Conservation (phyloP, 1,139 yeast genomes). For the Magnusiomyces clavatus region DNA sequence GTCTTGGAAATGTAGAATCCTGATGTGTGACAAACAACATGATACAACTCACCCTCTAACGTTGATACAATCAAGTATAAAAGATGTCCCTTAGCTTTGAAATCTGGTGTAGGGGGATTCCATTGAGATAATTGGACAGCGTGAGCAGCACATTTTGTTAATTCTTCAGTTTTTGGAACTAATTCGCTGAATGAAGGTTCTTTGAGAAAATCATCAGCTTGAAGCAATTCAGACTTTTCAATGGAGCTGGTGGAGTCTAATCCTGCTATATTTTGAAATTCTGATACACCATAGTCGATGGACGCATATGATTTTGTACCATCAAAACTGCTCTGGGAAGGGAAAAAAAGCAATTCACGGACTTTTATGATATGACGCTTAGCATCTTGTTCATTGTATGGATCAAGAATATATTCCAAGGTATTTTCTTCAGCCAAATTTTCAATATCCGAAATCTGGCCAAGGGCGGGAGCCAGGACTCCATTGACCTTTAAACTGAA, state of each 20-base stretch:
- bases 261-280: conserved; percentile 30
- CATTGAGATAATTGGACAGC: conserved; percentile 55
- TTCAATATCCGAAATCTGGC: conserved; percentile 25
- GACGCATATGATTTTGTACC: conserved; percentile 23
- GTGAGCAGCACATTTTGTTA: conserved; percentile 8
- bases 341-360: conserved; percentile 42
- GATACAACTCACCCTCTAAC: conserved; percentile 69
- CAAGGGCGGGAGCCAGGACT: conserved; percentile 28
- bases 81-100: conserved; percentile 66
- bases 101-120: conserved; percentile 72
- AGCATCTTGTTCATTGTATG: conserved; percentile 42
- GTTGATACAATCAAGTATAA: conserved; percentile 69
- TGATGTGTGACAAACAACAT: conserved; percentile 66
- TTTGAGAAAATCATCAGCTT: conserved; percentile 14
- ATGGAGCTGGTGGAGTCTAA: conserved; percentile 12
- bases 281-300: conserved; percentile 36
- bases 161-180: conserved; percentile 6
- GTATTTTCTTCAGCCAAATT: conserved; percentile 26
- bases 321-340: conserved; percentile 25
- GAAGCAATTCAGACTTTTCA: not conserved
- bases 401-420: conserved; percentile 35
- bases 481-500: conserved; percentile 44
- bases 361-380: conserved; percentile 40
- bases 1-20: conserved; percentile 77
- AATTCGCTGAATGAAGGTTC: not conserved